Base-by-base conservation (phyloP, 768 basidiomycete species). In the Piloderma croceum region DNA sequence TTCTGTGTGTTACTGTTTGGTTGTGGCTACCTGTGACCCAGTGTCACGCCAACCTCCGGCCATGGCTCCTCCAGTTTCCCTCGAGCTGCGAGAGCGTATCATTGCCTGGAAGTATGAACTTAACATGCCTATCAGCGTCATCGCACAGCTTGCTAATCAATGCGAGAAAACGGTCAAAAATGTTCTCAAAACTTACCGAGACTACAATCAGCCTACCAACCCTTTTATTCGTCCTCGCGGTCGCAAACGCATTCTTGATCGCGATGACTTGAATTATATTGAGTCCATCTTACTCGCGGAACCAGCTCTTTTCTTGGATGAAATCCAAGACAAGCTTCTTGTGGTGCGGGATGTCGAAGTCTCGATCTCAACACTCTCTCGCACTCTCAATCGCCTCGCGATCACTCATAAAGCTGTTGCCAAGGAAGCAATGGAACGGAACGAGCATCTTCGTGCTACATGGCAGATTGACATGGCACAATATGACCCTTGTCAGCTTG, bases 281-380 rank as follows among this genome's bases (percentile, higher is more conserved):
- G n/a, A 29, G 0, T 31, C 50, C 19, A 37, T 57, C 4, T 18
- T 61, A 2, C 38, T 50, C 33, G 58, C 49, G 3, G 52, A 54
- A 21, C 55, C 56, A 3, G 34, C 38, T 3, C 25, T 63, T 1
- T 67, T 61, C 36, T 52, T 64, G 6, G 64, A 64, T 42, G 61
- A 65, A 43, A 36, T 65, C 7, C 58, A 62, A 44, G 40, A 49
- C 10, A 29, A 46, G 15, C 52, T 65, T 19, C 19, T 20, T 12
- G 46, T 40, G 17, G 21, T 22, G 10, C 52, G 50, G 2, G 48
- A 39, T 7, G 38, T 58, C 17, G 34, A 57, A 38, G 48, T 60
- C 20, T 62, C 64, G 7, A 41, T 62, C 34, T 18, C 65, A n/a
- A 62, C 61, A 10, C 36, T 63, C 22, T 58, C 46, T 9, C 49